phyloP scores from a whole-genome alignment of 164 flowering plant species.

The Umbellularia californica region DNA sequence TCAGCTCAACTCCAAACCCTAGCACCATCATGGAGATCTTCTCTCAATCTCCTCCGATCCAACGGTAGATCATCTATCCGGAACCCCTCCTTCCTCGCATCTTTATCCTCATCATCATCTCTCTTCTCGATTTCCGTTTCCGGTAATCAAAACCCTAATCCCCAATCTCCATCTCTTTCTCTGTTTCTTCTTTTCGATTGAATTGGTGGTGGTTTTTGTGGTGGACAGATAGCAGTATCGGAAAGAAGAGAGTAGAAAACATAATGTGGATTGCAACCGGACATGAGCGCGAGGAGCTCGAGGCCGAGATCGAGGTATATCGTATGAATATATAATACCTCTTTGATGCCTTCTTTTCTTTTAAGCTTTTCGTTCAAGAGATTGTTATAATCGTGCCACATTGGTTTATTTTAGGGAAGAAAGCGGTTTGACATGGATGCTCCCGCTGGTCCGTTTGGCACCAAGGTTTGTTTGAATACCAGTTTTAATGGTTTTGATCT shows the following conservation, averaged over 20 bases:
- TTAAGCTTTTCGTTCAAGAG: background rate
- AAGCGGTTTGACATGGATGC: conserved; percentile 47
- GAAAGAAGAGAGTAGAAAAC: conserved; percentile 70
- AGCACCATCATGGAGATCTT: conserved; percentile 26
- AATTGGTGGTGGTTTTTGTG: background rate
- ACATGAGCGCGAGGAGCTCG: conserved; percentile 85
- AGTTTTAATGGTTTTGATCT: background rate
- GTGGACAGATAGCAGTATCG: background rate
- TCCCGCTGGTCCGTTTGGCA: conserved; percentile 84
- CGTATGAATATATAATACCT: background rate
- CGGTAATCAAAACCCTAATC: background rate
- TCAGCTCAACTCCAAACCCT: conserved; percentile 51
- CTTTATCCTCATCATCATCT: background rate
- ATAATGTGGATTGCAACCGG: conserved; percentile 94
- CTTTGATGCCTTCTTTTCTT: too few relatives aligned
- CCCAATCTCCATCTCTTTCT: background rate
- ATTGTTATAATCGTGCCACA: background rate
- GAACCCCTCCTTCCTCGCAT: conserved; percentile 14
- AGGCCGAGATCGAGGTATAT: conserved; percentile 62
- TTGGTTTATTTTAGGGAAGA: conserved; percentile 44
- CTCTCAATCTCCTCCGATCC: conserved; percentile 14
- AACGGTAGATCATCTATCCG: background rate
- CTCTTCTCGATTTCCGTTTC: conserved; percentile 3
- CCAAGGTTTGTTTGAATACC: conserved; percentile 54
- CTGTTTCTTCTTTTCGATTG: background rate